phyloP scores from a whole-genome alignment of 2,329 filamentous ascomycete genomes.

The Grosmannia penicillata region DNA sequence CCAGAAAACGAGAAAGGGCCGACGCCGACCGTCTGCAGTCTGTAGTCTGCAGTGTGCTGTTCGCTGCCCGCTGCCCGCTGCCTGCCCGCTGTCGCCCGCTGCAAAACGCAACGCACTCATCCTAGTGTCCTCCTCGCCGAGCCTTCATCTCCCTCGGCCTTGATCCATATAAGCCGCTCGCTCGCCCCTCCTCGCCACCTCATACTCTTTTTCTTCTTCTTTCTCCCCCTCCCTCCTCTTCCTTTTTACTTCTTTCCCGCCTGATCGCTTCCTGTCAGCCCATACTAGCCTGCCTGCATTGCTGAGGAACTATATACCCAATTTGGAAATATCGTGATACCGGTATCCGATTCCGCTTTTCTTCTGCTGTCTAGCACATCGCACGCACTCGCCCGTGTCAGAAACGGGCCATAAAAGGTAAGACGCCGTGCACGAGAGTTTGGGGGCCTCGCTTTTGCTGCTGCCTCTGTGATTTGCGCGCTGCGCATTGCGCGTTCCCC shows the following conservation, averaged over 20 bases:
- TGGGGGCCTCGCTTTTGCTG: no score
- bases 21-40: slow-evolving; percentile 6
- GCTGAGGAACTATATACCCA: slow-evolving; percentile 11
- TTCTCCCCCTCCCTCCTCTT: slow-evolving; percentile 2
- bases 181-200: slow-evolving; percentile 2
- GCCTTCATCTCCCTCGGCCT: background rate
- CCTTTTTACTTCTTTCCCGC: slow-evolving; percentile 4
- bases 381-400: background rate
- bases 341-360: slow-evolving; percentile 1
- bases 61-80: no score
- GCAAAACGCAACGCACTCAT: no score
- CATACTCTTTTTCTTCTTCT: slow-evolving; percentile 2
- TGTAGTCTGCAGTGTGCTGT: no score
- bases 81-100: no score
- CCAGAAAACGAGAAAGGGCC: background rate
- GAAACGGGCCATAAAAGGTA: background rate
- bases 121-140: background rate
- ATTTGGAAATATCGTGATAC: slow-evolving; percentile 11
- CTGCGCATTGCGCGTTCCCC: no score
- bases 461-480: no score
- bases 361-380: background rate
- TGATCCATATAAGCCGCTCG: slow-evolving; percentile 9
- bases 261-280: slow-evolving; percentile 13
- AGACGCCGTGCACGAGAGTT: no score
- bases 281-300: slow-evolving; percentile 10